Evolutionary conservation across 2,329 filamentous ascomycete genomes (phyloP).

Genomic region (Hyphodiscus sp.): DNA sequence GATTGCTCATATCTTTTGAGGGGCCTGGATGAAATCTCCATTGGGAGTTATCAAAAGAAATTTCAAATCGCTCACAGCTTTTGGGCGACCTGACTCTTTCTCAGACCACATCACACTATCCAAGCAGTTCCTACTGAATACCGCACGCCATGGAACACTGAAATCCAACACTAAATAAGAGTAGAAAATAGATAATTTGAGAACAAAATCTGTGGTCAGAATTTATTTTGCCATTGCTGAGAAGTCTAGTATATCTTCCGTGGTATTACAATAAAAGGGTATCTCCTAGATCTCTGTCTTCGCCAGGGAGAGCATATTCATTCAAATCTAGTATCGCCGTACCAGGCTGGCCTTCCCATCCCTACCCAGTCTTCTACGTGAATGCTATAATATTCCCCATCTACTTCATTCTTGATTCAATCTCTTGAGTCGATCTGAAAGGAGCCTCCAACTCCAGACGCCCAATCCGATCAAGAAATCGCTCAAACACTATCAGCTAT

Average conservation of each 20-base stretch:
- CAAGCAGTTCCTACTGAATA: too few relatives aligned
- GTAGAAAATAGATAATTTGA: too few relatives aligned
- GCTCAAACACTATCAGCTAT: constrained; percentile 21
- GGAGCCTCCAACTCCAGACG: background rate
- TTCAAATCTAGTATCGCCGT: background rate
- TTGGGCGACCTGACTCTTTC: too few relatives aligned
- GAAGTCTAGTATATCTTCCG: background rate
- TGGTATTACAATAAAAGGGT: background rate
- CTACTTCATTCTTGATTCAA: background rate
- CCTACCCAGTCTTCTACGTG: background rate
- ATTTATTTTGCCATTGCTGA: background rate
- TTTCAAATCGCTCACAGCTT: too few relatives aligned
- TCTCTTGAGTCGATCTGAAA: background rate
- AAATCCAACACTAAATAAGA: too few relatives aligned
- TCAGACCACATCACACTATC: too few relatives aligned
- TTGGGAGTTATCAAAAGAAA: too few relatives aligned
- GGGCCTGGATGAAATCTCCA: too few relatives aligned
- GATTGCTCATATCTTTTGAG: too few relatives aligned
- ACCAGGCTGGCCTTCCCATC: too few relatives aligned
- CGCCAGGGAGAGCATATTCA: background rate
- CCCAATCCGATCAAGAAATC: background rate
- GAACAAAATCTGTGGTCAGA: background rate
- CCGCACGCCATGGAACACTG: too few relatives aligned
- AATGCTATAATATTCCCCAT: too few relatives aligned
- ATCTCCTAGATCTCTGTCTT: background rate